Evolutionary conservation across 176 grass and related monocot genomes (phyloP).

Genomic region (Cocos nucifera): DNA sequence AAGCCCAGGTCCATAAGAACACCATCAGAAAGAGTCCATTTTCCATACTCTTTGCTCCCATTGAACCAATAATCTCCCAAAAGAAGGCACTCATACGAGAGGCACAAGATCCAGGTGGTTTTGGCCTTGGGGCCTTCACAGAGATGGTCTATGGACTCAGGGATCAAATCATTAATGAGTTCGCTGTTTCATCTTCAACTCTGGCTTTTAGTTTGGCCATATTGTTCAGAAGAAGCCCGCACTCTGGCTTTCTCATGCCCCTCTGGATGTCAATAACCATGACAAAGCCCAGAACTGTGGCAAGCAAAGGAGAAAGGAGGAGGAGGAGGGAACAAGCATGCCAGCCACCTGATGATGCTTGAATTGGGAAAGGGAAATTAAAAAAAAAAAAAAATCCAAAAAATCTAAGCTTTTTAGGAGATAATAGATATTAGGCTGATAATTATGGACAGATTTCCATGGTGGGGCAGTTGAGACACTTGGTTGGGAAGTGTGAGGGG

Average conservation of each 20-base stretch:
- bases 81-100: slow-evolving; percentile 12
- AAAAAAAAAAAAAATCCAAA: slow-evolving; percentile 7
- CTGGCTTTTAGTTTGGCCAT: slow-evolving; percentile 7
- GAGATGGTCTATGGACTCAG: slow-evolving; percentile 8
- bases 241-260: slow-evolving; percentile 28
- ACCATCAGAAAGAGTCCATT: slow-evolving; percentile 22
- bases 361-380: slow-evolving; percentile 36
- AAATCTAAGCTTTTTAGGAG: slow-evolving; percentile 11
- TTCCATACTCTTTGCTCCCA: slow-evolving; percentile 11
- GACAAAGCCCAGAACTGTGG: neutral
- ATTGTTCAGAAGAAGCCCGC: slow-evolving; percentile 56
- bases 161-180: slow-evolving; percentile 24
- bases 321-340: slow-evolving; percentile 49
- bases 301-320: slow-evolving; percentile 26
- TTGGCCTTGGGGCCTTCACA: too few species aligned
- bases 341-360: slow-evolving; percentile 57
- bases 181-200: slow-evolving; percentile 6
- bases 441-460: slow-evolving; percentile 23
- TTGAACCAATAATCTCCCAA: slow-evolving; percentile 20
- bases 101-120: neutral
- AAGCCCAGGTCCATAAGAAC: slow-evolving; percentile 30
- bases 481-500: slow-evolving; percentile 35
- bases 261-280: slow-evolving; percentile 25
- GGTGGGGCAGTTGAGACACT: slow-evolving; percentile 29
- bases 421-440: slow-evolving; percentile 5